phyloP scores from a whole-genome alignment of 306 rosid species.

The Vigna trinervia region DNA sequence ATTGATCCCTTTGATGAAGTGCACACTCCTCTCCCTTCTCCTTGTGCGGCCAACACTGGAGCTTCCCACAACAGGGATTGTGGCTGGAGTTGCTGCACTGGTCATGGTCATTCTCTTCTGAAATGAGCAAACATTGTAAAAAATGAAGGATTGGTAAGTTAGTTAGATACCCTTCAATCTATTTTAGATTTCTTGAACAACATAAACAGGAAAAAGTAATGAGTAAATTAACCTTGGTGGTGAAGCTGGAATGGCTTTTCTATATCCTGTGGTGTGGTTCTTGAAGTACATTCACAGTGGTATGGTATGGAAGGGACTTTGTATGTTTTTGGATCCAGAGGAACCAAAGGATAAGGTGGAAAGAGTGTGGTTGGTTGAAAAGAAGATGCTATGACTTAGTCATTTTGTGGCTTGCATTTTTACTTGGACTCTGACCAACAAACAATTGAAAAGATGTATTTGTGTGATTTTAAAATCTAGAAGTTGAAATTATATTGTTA shows the following conservation, averaged over 20 bases:
- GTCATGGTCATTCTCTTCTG: slow-evolving; percentile 66
- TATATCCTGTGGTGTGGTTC: background rate
- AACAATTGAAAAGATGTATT: background rate
- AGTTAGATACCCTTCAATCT: background rate
- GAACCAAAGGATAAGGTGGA: slow-evolving; percentile 63
- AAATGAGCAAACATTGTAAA: background rate
- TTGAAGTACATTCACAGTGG: slow-evolving; percentile 27
- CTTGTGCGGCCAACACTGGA: slow-evolving; percentile 43
- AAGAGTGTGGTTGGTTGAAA: slow-evolving; percentile 59
- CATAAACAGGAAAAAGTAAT: background rate
- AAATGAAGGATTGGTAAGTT: background rate
- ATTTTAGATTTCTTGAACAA: background rate
- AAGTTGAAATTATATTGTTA: no score
- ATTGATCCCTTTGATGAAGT: slow-evolving; percentile 59
- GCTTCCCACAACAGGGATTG: slow-evolving; percentile 52
- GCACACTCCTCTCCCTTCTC: slow-evolving; percentile 48
- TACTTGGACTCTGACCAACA: slow-evolving; percentile 45
- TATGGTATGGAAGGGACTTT: slow-evolving; percentile 38
- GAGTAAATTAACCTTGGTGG: slow-evolving; percentile 10
- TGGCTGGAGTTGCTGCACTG: slow-evolving; percentile 62
- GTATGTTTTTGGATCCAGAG: slow-evolving; percentile 41
- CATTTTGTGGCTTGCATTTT: slow-evolving; percentile 27
- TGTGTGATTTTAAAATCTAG: no score
- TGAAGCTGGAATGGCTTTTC: slow-evolving; percentile 24
- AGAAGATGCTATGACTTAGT: slow-evolving; percentile 43